Base-by-base conservation (phyloP, 805 yeast genomes). In the Saccharomycopsis fodiens region DNA sequence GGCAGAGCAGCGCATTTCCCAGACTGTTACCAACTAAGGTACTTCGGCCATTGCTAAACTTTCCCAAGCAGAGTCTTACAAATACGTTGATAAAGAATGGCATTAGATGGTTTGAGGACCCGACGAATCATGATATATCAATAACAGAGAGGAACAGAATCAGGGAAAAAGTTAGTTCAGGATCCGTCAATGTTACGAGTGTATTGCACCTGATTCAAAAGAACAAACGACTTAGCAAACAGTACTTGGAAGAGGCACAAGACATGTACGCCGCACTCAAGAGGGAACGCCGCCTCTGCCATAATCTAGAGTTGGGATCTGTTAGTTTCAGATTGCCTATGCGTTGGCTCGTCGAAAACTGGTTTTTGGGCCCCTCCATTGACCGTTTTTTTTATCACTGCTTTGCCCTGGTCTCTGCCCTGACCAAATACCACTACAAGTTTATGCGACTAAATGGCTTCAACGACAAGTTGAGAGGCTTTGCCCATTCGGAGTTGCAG, bases 71-170 rank as follows among this genome's bases (percentile, higher is more conserved):
- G 0, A 58, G 56, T 0, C 56, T 70, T 4, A 53, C 59, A 4
- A 51, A 51, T 1, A 63, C 66, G 0, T 66, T 73, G 44, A 37
- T 35, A 15, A 13, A 39, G 0, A 48, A 57, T n/a, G 42, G 42
- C 2, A 50, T 69, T 1, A 25, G 31, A 1, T 70, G 73, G 72
- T 63, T 67, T 49, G 72, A 69, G 47, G 75, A 70, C 47, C 42
- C 51, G 7, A 64, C 74, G 1, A 70, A 70, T 42, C 45, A 50
- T 3, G 69, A 70, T 48, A 50, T 56, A 3, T 34, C 41, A 12
- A 54, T 70, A 38, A 70, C 75, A 0, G 58, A 58, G 44, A 49
- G 75, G 31, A 70, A 70, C 45, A 47, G 54, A n/a, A 21, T 50
- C 4, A 20, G 49, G 17, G 15, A 40, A 5, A 23, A 35, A 25